phyloP scores from a whole-genome alignment of 768 basidiomycete genomes.

The Ephemerocybe angulata region DNA sequence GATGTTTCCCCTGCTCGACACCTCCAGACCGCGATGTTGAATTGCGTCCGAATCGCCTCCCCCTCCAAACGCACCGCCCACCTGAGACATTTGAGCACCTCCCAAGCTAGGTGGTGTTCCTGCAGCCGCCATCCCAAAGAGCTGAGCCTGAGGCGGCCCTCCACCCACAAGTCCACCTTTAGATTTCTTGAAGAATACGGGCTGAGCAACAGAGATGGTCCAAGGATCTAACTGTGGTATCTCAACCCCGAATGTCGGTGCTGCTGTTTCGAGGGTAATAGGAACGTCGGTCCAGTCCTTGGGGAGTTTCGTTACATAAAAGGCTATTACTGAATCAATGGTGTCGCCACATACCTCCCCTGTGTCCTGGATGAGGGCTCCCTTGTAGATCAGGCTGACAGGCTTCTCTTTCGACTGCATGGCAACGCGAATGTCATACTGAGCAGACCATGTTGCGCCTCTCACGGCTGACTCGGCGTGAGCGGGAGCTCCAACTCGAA shows the following conservation, averaged over 20 bases:
- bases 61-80: neutral
- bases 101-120: neutral
- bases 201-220: constrained; percentile 27
- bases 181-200: neutral
- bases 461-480: constrained; percentile 27
- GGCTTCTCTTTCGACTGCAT: constrained; percentile 38
- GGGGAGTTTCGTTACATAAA: neutral
- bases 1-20: constrained; percentile 36
- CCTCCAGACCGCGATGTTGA: constrained; percentile 20
- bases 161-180: neutral
- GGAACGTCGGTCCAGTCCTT: constrained; percentile 42
- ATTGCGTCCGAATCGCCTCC: constrained; percentile 6
- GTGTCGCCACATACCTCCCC: constrained; percentile 34
- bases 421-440: constrained; percentile 41
- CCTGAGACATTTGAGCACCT: neutral
- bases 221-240: constrained; percentile 35
- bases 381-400: constrained; percentile 39
- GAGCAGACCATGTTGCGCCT: constrained; percentile 35
- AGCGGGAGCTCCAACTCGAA: neutral
- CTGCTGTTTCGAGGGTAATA: constrained; percentile 40
- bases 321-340: neutral
- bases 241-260: constrained; percentile 36
- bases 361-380: constrained; percentile 36
- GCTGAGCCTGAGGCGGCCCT: neutral
- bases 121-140: no score